Base-by-base conservation (phyloP, 2,329 filamentous ascomycete species). In the Fusarium irregulare region DNA sequence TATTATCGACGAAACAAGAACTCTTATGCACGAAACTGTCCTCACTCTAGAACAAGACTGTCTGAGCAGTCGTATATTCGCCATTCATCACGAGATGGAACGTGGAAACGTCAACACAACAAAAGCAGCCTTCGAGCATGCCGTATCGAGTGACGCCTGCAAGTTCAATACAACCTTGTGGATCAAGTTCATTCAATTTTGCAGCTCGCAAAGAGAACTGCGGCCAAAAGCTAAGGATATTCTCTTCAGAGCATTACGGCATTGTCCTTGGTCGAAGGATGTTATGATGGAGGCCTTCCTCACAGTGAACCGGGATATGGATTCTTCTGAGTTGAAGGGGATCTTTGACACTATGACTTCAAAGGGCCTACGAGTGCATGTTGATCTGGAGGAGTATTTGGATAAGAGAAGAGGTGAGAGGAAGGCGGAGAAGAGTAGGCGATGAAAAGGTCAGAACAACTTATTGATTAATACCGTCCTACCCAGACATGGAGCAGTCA, bases 1-100 rank as follows among this genome's bases (percentile, higher is more conserved):
- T 25, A 86, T 96, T 56, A 88, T 93, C 66, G 92, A 97, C 72
- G 91, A 93, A 20, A 88, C 97, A 21, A 89, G 92, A n/a, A 83
- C 86, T 8, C 80, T 92, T 11, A 81, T 94, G 13, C 80, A 85
- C 21, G 83, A 85, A 76, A 85, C 85, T 75, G 78, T 88, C 0
- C 78, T 86, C 4, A 68, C 76, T 8, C 71, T 75, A 18, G 51
- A 62, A 9, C 77, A 82, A 54, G 84, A 86, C 73, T 79, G 80
- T 42, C 66, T 85, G 14, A 78, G 78, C 66, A 83, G 78, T 66
- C 83, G 84, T 10, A 66, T 83, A 14, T 87, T 88, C 74, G 82
- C 84, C 23, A 83, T 89, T 49, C 78, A 80, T n/a, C 81, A 87
- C 72, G 87, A 88, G 72, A 75, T 84, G 18, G 76, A 74, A 20